Conservation (phyloP, 2,329 filamentous ascomycete species). For the Chaetomium strumarium region DNA sequence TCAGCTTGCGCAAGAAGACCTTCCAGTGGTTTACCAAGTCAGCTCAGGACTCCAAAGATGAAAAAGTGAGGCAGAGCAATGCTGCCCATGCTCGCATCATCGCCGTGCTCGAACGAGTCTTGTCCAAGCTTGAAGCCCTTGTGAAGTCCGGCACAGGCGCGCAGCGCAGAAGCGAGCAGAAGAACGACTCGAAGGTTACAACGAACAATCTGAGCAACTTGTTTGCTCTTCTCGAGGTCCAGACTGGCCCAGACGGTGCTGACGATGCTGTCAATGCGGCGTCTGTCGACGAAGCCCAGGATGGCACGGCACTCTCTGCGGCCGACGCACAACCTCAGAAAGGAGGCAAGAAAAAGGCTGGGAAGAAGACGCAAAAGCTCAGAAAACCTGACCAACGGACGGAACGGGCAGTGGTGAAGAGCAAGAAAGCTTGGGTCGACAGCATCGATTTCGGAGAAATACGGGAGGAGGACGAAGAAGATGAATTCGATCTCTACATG, state of each 20-base stretch:
- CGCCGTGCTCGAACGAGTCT: slow-evolving; percentile 25
- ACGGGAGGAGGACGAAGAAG: slow-evolving; percentile 21
- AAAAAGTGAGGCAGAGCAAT: slow-evolving; percentile 23
- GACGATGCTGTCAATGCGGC: background rate
- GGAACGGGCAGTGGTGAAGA: slow-evolving; percentile 6
- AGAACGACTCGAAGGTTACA: slow-evolving; percentile 7
- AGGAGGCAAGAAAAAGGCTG: slow-evolving; percentile 14
- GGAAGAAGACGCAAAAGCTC: slow-evolving; percentile 11
- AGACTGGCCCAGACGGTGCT: slow-evolving; percentile 16
- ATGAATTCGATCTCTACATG: slow-evolving; percentile 30
- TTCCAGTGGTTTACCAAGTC: slow-evolving; percentile 22
- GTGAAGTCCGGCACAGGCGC: slow-evolving; percentile 7
- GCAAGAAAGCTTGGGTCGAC: slow-evolving; percentile 22
- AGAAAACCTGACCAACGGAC: slow-evolving; percentile 12
- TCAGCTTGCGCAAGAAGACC: slow-evolving; percentile 27
- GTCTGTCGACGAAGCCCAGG: background rate
- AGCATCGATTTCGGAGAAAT: slow-evolving; percentile 22
- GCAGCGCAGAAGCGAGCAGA: background rate
- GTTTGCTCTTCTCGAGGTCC: slow-evolving; percentile 26
- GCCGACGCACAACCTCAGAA: background rate
- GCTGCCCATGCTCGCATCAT: slow-evolving; percentile 26
- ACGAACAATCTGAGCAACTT: slow-evolving; percentile 26
- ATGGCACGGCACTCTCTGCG: background rate
- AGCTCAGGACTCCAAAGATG: slow-evolving; percentile 17
- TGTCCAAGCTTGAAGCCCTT: slow-evolving; percentile 23